Evolutionary conservation across 495 filamentous ascomycete genomes (phyloP), one percentile per base, ranked within the genome.

Genomic region (Hyaloscypha variabilis): DNA sequence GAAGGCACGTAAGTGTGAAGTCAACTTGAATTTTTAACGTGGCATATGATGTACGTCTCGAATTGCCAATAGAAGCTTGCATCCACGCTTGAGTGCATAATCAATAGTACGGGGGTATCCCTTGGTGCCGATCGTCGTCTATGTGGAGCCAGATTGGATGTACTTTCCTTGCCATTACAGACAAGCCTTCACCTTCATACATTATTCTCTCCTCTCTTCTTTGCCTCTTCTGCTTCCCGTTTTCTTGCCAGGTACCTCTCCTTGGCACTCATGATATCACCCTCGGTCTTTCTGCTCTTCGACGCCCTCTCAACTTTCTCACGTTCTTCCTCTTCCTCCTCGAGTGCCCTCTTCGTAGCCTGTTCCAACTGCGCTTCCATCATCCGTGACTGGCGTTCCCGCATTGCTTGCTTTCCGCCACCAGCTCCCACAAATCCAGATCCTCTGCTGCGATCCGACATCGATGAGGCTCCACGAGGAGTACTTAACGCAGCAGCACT

Each of bases 241-340:
- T 96, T 97, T 74, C 94, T 81, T 61, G 91, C 90, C 67, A 97
- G 76, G 75, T 93, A 97, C 65, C 94, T 82, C 81, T 97, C 94
- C 75, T 87, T 90, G 8, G 94, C 94, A 73, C 91, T 91, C 73
- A 82, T 89, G 30, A 98, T 90, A 69, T 99, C 95, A 24, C 81
- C 79, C 63, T 89, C 85, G 6, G 93, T 91, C 81, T 88, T 88
- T 46, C 81, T 76, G 64, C 79, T 85, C 84, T 96, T 97, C 51
- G 82, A 83, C 57, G 86, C 85, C 60, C 92, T 82, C 71, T 92
- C 91, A 26, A 89, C 71, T 78, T 88, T 89, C 72, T 83, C 77
- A 71, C 77, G 76, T 63, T 90, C 90, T 56, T 86, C 86, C 63
- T 90, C 91, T 58, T 91, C 92, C 67, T 93, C 89, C 63, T 92